phyloP scores from a whole-genome alignment of 1,284 basidiomycete species.

The Naganishia cerealis region DNA sequence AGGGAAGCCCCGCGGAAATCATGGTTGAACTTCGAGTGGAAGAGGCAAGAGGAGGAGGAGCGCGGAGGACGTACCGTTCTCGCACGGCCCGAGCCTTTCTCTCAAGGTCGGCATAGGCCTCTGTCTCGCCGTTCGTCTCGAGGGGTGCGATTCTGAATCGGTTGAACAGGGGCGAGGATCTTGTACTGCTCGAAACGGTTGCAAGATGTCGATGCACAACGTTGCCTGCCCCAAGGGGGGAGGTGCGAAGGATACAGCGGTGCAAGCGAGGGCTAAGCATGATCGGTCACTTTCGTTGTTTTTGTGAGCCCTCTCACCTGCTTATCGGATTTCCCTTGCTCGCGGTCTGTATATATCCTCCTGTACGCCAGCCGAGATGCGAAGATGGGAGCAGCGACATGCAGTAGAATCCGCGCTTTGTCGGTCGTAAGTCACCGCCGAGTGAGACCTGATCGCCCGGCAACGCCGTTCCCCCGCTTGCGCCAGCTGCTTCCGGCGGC shows the following conservation, averaged over 20 bases:
- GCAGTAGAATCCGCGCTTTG: conserved; percentile 5
- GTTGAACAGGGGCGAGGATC: not conserved
- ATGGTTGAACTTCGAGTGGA: not conserved
- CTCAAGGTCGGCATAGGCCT: not conserved
- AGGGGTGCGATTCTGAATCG: conserved; percentile 6
- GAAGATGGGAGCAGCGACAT: too few relatives aligned
- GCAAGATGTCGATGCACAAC: not conserved
- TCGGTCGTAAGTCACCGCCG: conserved; percentile 8
- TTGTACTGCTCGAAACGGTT: not conserved
- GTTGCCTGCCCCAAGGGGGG: not conserved
- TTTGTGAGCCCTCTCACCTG: not conserved
- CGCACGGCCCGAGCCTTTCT: not conserved
- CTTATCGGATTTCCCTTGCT: too few relatives aligned
- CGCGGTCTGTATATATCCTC: not conserved
- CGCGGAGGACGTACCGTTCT: conserved; percentile 7
- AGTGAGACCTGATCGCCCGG: conserved; percentile 9
- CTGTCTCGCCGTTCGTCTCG: not conserved
- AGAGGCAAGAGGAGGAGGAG: not conserved
- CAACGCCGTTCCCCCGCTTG: conserved; percentile 4
- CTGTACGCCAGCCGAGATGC: not conserved
- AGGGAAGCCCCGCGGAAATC: not conserved
- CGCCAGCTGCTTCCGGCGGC: not conserved
- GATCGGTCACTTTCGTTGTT: not conserved
- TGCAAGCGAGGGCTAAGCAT: conserved; percentile 1
- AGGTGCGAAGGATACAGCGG: not conserved